A percentile compares a stretch with the other conserved stretches of the same genome.
Conservation (phyloP, 331 rosid genomes). For the Telfairia occidentalis region DNA sequence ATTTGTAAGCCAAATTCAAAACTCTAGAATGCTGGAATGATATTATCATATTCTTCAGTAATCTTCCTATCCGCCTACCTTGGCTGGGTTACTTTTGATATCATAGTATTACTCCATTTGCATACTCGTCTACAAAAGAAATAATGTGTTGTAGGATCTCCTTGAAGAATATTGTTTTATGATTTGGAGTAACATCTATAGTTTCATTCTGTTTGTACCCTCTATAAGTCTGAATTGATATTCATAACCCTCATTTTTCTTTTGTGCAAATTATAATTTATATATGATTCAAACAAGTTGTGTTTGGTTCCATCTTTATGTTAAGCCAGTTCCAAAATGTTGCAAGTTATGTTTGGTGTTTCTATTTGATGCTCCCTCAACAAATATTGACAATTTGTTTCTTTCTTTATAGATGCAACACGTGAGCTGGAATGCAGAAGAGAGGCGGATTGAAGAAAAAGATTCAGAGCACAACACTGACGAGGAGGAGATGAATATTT, state of each 20-base stretch:
- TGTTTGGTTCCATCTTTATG: neutral
- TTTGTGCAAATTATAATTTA: neutral
- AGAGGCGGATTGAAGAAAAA: constrained; percentile 32
- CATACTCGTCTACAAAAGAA: neutral
- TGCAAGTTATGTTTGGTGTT: neutral
- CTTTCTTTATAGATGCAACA: constrained; percentile 40
- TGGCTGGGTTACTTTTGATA: neutral
- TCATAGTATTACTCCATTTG: neutral
- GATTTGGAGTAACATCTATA: neutral
- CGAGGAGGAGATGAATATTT: constrained; percentile 34
- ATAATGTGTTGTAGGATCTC: neutral
- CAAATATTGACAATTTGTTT: constrained; percentile 17
- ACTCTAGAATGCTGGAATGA: neutral
- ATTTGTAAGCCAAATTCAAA: constrained; percentile 54
- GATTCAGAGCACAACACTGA: constrained; percentile 27
- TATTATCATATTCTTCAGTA: neutral
- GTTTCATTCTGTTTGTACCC: neutral
- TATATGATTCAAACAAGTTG: neutral
- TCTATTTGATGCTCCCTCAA: neutral
- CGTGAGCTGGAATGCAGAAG: constrained; percentile 37
- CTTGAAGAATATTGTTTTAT: neutral
- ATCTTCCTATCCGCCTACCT: neutral
- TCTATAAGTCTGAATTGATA: neutral
- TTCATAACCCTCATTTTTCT: neutral
- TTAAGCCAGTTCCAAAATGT: neutral